A percentile compares a stretch with the other conserved stretches of the same genome.
Conservation (phyloP, 2,329 filamentous ascomycete species). For the Claviceps quebecensis region DNA sequence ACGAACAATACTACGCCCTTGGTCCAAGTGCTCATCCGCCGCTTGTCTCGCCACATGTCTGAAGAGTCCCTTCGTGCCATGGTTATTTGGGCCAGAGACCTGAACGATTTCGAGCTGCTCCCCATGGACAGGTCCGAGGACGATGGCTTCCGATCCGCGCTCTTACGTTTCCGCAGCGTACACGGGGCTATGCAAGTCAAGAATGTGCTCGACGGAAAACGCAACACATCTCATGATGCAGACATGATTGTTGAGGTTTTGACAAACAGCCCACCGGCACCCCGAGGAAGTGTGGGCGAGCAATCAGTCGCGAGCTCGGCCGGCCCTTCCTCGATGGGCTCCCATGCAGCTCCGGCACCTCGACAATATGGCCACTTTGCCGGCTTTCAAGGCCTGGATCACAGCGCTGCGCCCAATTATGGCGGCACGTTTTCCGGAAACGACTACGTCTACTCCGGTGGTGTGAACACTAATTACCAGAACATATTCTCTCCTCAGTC, state of each 20-base stretch:
- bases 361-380: conserved; percentile 48
- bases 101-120: conserved; percentile 36
- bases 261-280: conserved; percentile 21
- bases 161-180: conserved; percentile 38
- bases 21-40: conserved; percentile 36
- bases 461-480: conserved; percentile 39
- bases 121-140: conserved; percentile 35
- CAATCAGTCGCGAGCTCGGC: conserved; percentile 10
- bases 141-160: conserved; percentile 33
- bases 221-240: conserved; percentile 34
- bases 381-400: conserved; percentile 48
- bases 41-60: conserved; percentile 38
- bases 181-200: conserved; percentile 42
- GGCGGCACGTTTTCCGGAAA: conserved; percentile 36
- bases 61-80: conserved; percentile 41
- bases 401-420: conserved; percentile 42
- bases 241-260: conserved; percentile 46
- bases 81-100: conserved; percentile 44
- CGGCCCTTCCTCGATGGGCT: conserved; percentile 25
- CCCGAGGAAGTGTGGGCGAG: conserved; percentile 15
- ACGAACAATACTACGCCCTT: conserved; percentile 20
- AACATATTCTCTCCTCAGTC: conserved; percentile 60
- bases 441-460: conserved; percentile 47
- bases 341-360: conserved; percentile 26
- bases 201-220: conserved; percentile 41